Conservation (phyloP, 1,139 yeast genomes). For the Debaryomyces robertsiae region DNA sequence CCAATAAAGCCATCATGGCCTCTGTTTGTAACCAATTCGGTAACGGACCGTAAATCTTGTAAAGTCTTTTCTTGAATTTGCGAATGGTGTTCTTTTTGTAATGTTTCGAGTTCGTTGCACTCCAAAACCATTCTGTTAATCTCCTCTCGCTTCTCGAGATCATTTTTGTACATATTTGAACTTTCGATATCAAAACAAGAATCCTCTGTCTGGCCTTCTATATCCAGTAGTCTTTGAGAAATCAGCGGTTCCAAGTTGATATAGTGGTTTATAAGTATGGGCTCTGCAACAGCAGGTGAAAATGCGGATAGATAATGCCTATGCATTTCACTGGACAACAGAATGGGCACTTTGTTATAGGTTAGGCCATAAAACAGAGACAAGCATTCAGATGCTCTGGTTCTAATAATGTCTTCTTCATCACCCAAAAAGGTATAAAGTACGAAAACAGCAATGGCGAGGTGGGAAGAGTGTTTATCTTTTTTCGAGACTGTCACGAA, state of each 20-base stretch:
- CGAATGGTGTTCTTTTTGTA: not conserved
- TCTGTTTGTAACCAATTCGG: slow-evolving; percentile 1
- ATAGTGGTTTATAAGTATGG: slow-evolving; percentile 7
- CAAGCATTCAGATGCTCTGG: slow-evolving; percentile 35
- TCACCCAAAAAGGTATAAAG: slow-evolving; percentile 37
- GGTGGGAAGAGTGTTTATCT: slow-evolving; percentile 7
- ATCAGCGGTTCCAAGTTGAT: slow-evolving; percentile 7
- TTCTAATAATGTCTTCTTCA: slow-evolving; percentile 58
- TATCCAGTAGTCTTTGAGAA: slow-evolving; percentile 5
- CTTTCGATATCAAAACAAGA: slow-evolving; percentile 37
- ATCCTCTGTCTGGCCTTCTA: slow-evolving; percentile 5
- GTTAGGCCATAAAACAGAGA: slow-evolving; percentile 23
- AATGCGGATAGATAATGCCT: slow-evolving; percentile 1
- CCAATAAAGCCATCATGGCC: slow-evolving; percentile 21
- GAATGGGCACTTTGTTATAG: slow-evolving; percentile 10
- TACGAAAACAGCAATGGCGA: slow-evolving; percentile 17
- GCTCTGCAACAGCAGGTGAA: not conserved
- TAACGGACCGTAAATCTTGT: not conserved
- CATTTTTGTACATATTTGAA: slow-evolving; percentile 31
- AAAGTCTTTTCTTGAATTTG: not conserved
- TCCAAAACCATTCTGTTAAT: slow-evolving; percentile 11
- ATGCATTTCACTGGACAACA: not conserved
- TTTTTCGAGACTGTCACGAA: slow-evolving; percentile 15
- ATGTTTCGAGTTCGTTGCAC: not conserved
- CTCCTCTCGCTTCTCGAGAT: slow-evolving; percentile 14